Base-by-base conservation (phyloP, 2,329 filamentous ascomycete genomes). In the Aspergillus ochraceus region DNA sequence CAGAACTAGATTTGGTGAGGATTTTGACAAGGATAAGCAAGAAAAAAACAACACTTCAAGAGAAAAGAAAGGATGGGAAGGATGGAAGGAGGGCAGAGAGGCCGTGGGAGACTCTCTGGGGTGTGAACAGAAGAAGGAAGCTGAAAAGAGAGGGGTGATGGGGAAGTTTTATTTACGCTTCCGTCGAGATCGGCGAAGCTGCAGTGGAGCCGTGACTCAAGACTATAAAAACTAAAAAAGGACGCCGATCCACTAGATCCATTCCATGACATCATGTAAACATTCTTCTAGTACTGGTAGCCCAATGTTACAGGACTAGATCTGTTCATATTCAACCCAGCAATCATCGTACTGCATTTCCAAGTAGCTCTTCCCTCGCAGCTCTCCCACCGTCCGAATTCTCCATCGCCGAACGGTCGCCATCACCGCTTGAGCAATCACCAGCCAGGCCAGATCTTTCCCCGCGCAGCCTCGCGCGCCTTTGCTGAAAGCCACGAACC, bases 401-500 rank as follows among this genome's bases (percentile, higher is more conserved):
- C 14, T 42, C 36, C 36, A 64, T 22, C 39, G 53, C 26, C 51
- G 51, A 22, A 64, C 11, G n/a, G 64, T 49, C 20, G 46, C 57
- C 46, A 58, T 55, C 29, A 56, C 55, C 3, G 62, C 64, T 29
- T 55, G 57, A 0, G 58, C 62, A 20, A 66, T 11, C 11, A 66
- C 46, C 6, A 66, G 60, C 58, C 59, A 36, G 10, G 62, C 65
- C 46, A 66, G 26, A 6, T 67, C 65, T 24, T 54, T 58, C n/a
- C 65, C 65, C 2, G 62, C 45, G 45, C 65, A 67, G 47, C 58
- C 55, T 50, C 65, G 60, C 6, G 65, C 32, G 12, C 65, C 65
- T 47, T 63, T 67, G 54, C 64, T 58, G 19, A 67, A 67, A 11
- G 60, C 62, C 1, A 67, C 60, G 6, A 66, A 59, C 22, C 55